Conservation (phyloP, 1,284 basidiomycete species). For the Austroboletus niveus region DNA sequence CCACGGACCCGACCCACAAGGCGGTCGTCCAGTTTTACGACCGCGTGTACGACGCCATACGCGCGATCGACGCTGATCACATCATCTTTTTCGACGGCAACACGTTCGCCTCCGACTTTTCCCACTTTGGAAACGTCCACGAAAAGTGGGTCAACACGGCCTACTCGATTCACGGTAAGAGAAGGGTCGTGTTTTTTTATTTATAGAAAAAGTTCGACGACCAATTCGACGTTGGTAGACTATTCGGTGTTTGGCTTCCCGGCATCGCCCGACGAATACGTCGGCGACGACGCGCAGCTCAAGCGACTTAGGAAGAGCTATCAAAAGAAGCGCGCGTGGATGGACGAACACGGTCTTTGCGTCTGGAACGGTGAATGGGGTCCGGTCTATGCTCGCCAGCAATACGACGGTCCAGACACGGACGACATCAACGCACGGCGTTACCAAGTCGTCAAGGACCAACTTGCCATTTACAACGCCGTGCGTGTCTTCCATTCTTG, state of each 20-base stretch:
- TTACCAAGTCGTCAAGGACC: conserved; percentile 67
- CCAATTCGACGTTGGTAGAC: conserved; percentile 12
- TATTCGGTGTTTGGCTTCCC: conserved; percentile 67
- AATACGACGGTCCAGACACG: conserved; percentile 57
- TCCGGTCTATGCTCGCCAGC: conserved; percentile 57
- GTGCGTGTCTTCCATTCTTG: conserved; percentile 26
- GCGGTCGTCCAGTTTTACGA: conserved; percentile 63
- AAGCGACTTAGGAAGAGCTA: conserved; percentile 52
- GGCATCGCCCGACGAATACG: conserved; percentile 56
- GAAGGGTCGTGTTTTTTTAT: not conserved
- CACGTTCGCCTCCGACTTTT: conserved; percentile 75
- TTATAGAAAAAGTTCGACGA: no score
- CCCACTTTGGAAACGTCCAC: conserved; percentile 59
- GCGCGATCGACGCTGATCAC: conserved; percentile 63
- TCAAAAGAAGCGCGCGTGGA: conserved; percentile 67
- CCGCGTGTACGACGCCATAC: conserved; percentile 60
- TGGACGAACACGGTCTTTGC: conserved; percentile 60
- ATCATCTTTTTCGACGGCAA: conserved; percentile 70
- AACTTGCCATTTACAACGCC: conserved; percentile 71
- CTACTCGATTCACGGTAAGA: conserved; percentile 70
- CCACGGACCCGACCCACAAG: conserved; percentile 56
- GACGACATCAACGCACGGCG: conserved; percentile 67
- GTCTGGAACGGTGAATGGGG: conserved; percentile 82
- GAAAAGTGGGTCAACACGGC: conserved; percentile 62
- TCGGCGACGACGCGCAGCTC: conserved; percentile 52